phyloP scores from a whole-genome alignment of 768 basidiomycete species.

The Tylopilus felleus region DNA sequence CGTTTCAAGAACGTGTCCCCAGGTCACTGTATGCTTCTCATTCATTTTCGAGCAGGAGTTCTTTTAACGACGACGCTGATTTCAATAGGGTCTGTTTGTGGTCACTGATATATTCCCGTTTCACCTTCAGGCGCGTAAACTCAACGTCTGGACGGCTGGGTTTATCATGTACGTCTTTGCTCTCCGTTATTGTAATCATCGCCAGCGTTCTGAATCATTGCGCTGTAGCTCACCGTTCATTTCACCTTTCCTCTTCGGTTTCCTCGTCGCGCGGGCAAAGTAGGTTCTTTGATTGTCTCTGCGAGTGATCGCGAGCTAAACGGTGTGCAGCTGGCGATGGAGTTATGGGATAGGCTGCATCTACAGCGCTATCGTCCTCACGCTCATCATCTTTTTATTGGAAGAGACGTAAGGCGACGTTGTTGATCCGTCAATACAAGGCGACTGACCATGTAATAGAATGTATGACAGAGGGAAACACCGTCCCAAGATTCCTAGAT shows the following conservation, averaged over 20 bases:
- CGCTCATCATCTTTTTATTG: constrained; percentile 43
- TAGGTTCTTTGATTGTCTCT: constrained; percentile 2
- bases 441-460: constrained; percentile 24
- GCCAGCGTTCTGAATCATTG: constrained; percentile 16
- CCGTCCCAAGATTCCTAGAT: constrained; percentile 26
- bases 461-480: constrained; percentile 47
- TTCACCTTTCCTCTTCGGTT: constrained; percentile 31
- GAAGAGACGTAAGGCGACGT: constrained; percentile 45
- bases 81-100: constrained; percentile 39
- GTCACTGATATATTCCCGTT: constrained; percentile 53
- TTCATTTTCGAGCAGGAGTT: neutral
- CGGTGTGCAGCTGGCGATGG: constrained; percentile 41
- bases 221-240: constrained; percentile 30
- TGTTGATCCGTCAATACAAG: neutral
- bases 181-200: constrained; percentile 26
- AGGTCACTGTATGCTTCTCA: constrained; percentile 38
- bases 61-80: neutral
- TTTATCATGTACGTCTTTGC: constrained; percentile 50
- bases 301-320: neutral
- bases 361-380: constrained; percentile 44
- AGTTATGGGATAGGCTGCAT: constrained; percentile 52
- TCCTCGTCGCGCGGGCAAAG: constrained; percentile 27
- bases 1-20: constrained; percentile 44
- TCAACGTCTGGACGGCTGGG: constrained; percentile 53
- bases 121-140: constrained; percentile 49